Evolutionary conservation across 208 protist species (phyloP).

Genomic region (Acanthamoeba lenticulata): DNA sequence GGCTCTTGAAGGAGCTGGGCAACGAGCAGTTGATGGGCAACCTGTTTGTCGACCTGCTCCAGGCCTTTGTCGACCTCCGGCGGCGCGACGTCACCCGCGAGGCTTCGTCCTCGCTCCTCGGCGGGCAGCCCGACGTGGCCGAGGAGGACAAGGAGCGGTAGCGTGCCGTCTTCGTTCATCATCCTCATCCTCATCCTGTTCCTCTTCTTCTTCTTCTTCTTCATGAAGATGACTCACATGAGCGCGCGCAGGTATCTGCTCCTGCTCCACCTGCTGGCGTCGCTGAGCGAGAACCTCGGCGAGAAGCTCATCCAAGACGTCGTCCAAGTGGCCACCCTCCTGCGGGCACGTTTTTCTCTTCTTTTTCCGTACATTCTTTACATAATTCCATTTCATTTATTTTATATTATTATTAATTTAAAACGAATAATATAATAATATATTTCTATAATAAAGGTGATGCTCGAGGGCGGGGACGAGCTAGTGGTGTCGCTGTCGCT

Average conservation of each 20-base stretch:
- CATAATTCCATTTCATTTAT: too few species aligned
- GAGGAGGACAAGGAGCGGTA: not conserved
- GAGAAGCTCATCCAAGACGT: conserved; percentile 44
- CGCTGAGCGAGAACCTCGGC: not conserved
- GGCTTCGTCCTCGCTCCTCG: not conserved
- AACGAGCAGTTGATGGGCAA: conserved; percentile 58
- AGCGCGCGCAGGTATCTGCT: not conserved
- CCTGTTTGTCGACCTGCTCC: conserved; percentile 20
- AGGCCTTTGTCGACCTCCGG: not conserved
- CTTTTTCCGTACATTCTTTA: too few species aligned
- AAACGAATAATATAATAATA: not conserved
- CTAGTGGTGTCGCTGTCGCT: conserved; percentile 14
- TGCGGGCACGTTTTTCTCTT: not conserved
- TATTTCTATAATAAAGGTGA: not conserved
- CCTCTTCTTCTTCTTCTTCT: too few species aligned
- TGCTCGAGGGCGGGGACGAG: conserved; percentile 37
- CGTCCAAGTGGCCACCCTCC: conserved; percentile 32
- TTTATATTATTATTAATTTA: too few species aligned
- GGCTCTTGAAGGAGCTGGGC: conserved; percentile 17
- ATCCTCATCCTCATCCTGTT: not conserved
- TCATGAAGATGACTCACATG: too few species aligned
- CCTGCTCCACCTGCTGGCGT: conserved; percentile 2
- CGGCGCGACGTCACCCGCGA: not conserved
- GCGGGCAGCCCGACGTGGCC: not conserved
- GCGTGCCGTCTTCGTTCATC: too few species aligned